Evolutionary conservation across 1,284 basidiomycete species (phyloP), one percentile per base, ranked within the genome.

Genomic region (Fomitiporia mediterranea): DNA sequence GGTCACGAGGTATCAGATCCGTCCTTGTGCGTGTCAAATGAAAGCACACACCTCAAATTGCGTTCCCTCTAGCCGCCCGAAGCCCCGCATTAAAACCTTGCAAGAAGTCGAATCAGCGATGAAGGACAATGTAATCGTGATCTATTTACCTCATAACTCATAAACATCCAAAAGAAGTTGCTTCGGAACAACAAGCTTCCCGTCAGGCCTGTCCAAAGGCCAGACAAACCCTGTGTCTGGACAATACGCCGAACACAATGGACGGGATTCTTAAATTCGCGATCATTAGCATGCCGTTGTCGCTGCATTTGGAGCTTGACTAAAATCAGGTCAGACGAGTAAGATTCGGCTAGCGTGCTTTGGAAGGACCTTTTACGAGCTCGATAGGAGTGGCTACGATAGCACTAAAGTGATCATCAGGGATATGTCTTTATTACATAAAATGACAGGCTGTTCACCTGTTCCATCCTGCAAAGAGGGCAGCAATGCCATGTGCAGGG

Each of bases 231-330:
- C 66, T 83, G 80, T n/a, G 73, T 66, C 15, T 72, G 74, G 30
- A 82, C 66, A 35, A 86, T 73, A 63, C 84, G 76, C 30, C 76
- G 73, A 2, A 74, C 72, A 65, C 83, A 84, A 65, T 86, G 80
- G 57, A 85, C 74, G 3, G 83, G 81, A 2, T 83, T 80, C 68
- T 78, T 84, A 68, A 83, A 87, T 60, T 81, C 78, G 39, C 84
- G 75, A 54, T 84, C 81, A 39, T 70, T 64, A 13, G 73, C 67
- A 34, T 74, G 69, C 55, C 78, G 75, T 67, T 87, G 80, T 17
- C 77, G 75, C 65, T 91, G 89, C 65, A 91, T 77, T 67, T 91
- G 89, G 15, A 91, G 74, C 65, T 89, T 89, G 44, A 90, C 87
- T 83, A 37, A 5, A 8, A 19, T 30, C 27, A 50, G 46, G 17